Evolutionary conservation across 148 eudicot genomes (phyloP), one percentile per base, ranked within the genome.

Genomic region (Vaccinium corymbosum): DNA sequence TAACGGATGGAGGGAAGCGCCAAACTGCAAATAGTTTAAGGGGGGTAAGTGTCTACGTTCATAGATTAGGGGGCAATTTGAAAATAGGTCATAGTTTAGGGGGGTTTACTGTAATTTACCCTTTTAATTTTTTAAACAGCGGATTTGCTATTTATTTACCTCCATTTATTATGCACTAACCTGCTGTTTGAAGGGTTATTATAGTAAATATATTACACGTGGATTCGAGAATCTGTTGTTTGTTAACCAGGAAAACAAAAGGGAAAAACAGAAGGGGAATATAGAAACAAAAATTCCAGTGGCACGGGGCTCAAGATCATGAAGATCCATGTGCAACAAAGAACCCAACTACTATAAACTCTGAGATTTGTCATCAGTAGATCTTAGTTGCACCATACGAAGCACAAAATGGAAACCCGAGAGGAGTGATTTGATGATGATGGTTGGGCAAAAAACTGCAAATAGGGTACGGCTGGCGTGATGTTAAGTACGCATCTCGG

Each of bases 311-410:
- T 84, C 80, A 77, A 90, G 83, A 87, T 87, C 82, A 82, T 79
- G 87, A 32, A 82, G 76, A 88, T 89, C 89, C 89, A 88, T 89
- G 92, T 83, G 88, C 86, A 79, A 61, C 22, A 83, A 68, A 7
- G 29, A 68, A 53, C 78, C 50, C 78, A 64, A 64, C 70, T 22
- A 61, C 82, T 79, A 56, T 81, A 87, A 81, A 86, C 70, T 76
- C 68, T 48, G 82, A 88, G 87, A 82, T 83, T 80, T 79, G 46
- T 62, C 50, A 79, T 42, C 16, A 82, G 82, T 76, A 48, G 82
- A 84, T 86, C 83, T 50, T 7, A 38, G 46, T 71, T 73, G 77
- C 9, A 73, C 48, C 51, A 42, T 49, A 73, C 66, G 32, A 49
- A 11, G 79, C 27, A 51, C 14, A 20, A n/a, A n/a, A 75, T 3